Evolutionary conservation across 352 stramenopile genomes (phyloP).

Genomic region (Pythium aphanidermatum): DNA sequence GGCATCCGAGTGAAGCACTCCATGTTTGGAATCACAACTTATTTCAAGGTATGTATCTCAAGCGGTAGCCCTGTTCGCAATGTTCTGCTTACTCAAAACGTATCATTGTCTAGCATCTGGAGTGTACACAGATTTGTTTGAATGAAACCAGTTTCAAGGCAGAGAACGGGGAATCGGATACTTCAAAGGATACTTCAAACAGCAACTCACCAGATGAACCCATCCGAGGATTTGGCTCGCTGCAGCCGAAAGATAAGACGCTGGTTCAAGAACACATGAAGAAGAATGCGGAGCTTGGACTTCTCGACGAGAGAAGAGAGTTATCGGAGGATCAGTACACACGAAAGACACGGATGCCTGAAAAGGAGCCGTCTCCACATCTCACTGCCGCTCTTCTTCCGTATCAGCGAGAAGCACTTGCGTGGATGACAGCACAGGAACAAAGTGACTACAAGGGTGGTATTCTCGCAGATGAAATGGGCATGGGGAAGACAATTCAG

Average conservation of each 20-base stretch:
- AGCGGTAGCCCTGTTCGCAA: background rate
- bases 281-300: slow-evolving; percentile 35
- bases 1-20: slow-evolving; percentile 63
- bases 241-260: slow-evolving; percentile 39
- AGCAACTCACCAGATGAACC: slow-evolving; percentile 3
- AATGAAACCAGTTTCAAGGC: slow-evolving; percentile 1
- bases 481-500: slow-evolving; percentile 97
- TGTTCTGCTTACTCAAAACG: background rate
- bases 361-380: slow-evolving; percentile 64
- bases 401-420: slow-evolving; percentile 98
- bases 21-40: slow-evolving; percentile 73
- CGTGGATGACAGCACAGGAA: slow-evolving; percentile 95
- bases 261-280: slow-evolving; percentile 49
- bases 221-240: slow-evolving; percentile 36
- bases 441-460: slow-evolving; percentile 85
- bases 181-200: background rate
- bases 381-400: slow-evolving; percentile 91
- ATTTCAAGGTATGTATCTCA: slow-evolving; percentile 57
- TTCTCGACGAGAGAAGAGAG: slow-evolving; percentile 66
- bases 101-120: slow-evolving; percentile 23
- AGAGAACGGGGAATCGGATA: background rate
- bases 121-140: slow-evolving; percentile 39
- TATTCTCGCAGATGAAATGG: slow-evolving; percentile 98
- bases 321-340: slow-evolving; percentile 64
- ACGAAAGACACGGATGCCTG: slow-evolving; percentile 58